Evolutionary conservation across 2,329 filamentous ascomycete species (phyloP), one percentile per base, ranked within the genome.

Genomic region (Beauveria asiatica): DNA sequence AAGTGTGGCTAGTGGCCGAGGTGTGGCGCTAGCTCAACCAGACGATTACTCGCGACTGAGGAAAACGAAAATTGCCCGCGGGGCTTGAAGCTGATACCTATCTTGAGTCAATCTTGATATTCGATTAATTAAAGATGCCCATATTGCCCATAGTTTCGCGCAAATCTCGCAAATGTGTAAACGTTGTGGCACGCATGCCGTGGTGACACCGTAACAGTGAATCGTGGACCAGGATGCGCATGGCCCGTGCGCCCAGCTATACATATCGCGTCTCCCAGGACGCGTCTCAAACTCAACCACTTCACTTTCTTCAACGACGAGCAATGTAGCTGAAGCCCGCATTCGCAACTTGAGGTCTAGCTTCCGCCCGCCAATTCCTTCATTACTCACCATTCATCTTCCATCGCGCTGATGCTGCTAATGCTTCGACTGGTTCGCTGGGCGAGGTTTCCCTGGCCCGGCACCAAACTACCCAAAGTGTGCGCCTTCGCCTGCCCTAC

Each of bases 401-500:
- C 61, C 45, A 64, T 64, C 57, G 57, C 49, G 25, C 42, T 57
- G 62, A 19, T 51, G n/a, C 51, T 57, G 16, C 49, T 61, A 46
- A 42, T 51, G 54, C 21, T 30, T 49, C 55, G 37, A 58, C 45
- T 58, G 50, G 46, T 58, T 58, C 56, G 37, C 17, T 33, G 16
- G 42, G 19, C 25, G 27, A 21, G 13, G 6, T 16, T 3, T 5
- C 33, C 13, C 73, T 79, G 80, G 80, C 80, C 83, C 78, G 74
- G 65, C 66, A 64, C 64, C 65, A 37, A 30, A 33, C 25, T 27
- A 50, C 59, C 62, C 48, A 58, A 39, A 37, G 13, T 57, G 58
- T 80, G 88, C 89, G 88, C 81, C 76, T 78, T 59, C 84, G 85
- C 88, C 86, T 86, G 85, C 87, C 83, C 79, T 72, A 88, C 81